These are phyloP conservation scores for Geoglossum glabrum DNA, from an alignment of 495 filamentous ascomycete genomes.

Conservation along the genomic window DNA sequence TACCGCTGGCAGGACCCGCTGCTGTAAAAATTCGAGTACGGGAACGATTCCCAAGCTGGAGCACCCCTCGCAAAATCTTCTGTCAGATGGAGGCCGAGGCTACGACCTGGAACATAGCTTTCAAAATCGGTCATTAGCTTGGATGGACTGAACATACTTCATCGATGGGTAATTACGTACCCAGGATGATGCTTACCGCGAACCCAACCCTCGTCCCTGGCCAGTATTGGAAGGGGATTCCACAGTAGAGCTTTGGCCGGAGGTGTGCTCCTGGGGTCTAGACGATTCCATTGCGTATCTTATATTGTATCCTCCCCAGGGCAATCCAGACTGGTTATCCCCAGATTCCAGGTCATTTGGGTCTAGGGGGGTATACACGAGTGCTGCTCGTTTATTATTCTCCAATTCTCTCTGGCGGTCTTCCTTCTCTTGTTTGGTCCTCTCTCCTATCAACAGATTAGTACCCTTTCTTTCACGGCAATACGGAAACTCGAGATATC, in stretches of 20 bases:
- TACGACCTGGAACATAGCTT: background rate
- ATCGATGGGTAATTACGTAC: background rate
- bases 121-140: background rate
- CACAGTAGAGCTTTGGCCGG: background rate
- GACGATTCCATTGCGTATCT: slow-evolving; percentile 32
- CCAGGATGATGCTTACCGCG: slow-evolving; percentile 1
- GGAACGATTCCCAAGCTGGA: slow-evolving; percentile 1
- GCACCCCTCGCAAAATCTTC: slow-evolving; percentile 2
- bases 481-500: background rate
- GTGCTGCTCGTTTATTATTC: slow-evolving; percentile 32
- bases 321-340: slow-evolving; percentile 34
- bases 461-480: background rate
- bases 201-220: background rate
- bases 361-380: slow-evolving; percentile 32
- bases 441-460: slow-evolving; percentile 26
- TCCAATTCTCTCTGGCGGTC: slow-evolving; percentile 32
- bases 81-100: background rate
- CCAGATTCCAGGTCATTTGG: slow-evolving; percentile 27
- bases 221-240: background rate
- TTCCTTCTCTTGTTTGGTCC: slow-evolving; percentile 35
- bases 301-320: slow-evolving; percentile 41
- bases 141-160: background rate
- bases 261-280: slow-evolving; percentile 15
- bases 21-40: background rate
- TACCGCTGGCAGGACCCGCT: background rate